These are phyloP conservation scores for Cyclotella choctawhatcheeana DNA, from an alignment of 108 stramenopile species.

Conservation along the genomic window DNA sequence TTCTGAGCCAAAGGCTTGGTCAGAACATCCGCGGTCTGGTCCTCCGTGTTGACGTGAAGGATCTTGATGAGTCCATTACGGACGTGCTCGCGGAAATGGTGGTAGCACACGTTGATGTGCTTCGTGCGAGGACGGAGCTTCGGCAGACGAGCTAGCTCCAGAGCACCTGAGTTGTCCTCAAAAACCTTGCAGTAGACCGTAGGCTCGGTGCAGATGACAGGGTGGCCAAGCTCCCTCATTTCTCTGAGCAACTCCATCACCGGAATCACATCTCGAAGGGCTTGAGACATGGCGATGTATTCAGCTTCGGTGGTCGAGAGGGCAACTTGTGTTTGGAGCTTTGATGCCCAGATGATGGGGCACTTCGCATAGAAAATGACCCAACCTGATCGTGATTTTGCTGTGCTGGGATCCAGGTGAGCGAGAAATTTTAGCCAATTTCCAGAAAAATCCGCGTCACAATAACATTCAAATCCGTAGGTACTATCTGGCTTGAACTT, in stretches of 20 bases:
- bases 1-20: neutral
- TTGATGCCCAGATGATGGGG: neutral
- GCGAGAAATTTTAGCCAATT: constrained; percentile 4
- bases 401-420: neutral
- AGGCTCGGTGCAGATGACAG: neutral
- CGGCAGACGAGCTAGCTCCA: neutral
- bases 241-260: neutral
- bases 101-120: neutral
- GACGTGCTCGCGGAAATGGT: neutral
- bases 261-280: neutral
- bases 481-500: constrained; percentile 2
- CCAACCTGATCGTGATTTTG: neutral
- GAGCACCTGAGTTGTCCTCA: neutral
- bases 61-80: neutral
- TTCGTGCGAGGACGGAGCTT: neutral
- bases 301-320: neutral
- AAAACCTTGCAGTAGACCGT: neutral
- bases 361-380: neutral
- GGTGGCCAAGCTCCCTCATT: neutral
- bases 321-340: neutral
- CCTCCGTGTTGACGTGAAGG: neutral
- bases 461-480: constrained; percentile 38
- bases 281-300: neutral
- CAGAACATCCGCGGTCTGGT: neutral
- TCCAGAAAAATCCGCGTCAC: constrained; percentile 54